These are phyloP conservation scores for Saksenaea oblongispora DNA, from an alignment of 371 early-diverging fungal species.

Conservation along the genomic window DNA sequence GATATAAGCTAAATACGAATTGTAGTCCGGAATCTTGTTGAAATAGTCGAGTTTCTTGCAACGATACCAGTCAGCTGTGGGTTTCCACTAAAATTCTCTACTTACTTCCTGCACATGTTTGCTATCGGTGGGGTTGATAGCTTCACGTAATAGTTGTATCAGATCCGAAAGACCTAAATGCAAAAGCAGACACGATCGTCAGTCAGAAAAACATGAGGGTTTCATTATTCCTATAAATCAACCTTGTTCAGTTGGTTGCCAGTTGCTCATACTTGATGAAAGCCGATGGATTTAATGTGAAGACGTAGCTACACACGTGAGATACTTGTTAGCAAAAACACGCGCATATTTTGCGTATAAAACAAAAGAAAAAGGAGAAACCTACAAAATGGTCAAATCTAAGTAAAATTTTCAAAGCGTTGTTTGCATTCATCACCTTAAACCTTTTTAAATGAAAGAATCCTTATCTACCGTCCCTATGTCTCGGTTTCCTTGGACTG, in stretches of 20 bases:
- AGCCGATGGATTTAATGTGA: not conserved
- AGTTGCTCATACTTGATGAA: not conserved
- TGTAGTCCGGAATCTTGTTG: conserved; percentile 76
- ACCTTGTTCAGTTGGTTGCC: conserved; percentile 12
- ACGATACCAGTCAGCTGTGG: not conserved
- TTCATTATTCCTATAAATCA: not conserved
- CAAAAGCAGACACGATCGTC: not conserved
- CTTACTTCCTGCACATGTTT: conserved; percentile 9
- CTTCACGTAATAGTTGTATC: conserved; percentile 14
- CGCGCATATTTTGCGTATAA: not conserved
- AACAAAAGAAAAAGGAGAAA: not conserved
- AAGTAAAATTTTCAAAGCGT: not conserved
- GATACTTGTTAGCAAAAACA: not conserved
- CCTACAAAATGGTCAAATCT: not conserved
- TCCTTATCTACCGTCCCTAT: not conserved
- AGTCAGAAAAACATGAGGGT: not conserved
- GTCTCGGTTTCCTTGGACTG: too few species aligned
- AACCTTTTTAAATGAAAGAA: not conserved
- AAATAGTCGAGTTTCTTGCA: conserved; percentile 72
- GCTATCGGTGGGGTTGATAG: conserved; percentile 15
- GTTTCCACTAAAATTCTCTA: conserved; percentile 23
- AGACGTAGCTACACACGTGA: not conserved
- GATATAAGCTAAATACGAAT: conserved; percentile 79
- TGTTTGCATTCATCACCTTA: not conserved
- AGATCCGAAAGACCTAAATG: conserved; percentile 17